These are phyloP conservation scores for Aureobasidium mangrovei DNA, from an alignment of 2,329 filamentous ascomycete genomes.

Conservation along the genomic window DNA sequence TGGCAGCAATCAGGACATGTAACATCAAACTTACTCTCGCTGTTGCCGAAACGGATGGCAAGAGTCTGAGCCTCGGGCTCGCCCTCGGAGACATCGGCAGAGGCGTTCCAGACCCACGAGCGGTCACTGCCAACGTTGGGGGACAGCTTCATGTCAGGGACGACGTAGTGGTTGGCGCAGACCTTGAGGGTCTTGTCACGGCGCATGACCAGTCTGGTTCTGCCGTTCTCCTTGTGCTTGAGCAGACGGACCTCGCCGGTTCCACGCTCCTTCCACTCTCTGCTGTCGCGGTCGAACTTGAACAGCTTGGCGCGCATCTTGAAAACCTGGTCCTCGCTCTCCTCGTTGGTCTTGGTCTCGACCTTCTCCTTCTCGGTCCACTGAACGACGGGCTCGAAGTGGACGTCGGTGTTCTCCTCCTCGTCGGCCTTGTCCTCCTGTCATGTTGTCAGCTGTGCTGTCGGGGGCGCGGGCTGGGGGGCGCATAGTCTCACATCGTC, in stretches of 20 bases:
- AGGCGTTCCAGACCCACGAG: slow-evolving; percentile 98
- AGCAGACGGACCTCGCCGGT: slow-evolving; percentile 92
- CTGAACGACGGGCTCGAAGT: slow-evolving; percentile 94
- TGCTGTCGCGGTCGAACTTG: slow-evolving; percentile 85
- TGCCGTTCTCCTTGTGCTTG: slow-evolving; percentile 98
- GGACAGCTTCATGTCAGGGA: slow-evolving; percentile 97
- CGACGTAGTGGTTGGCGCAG: slow-evolving; percentile 99
- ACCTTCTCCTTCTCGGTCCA: slow-evolving; percentile 97
- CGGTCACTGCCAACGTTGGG: slow-evolving; percentile 97
- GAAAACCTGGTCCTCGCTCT: slow-evolving; percentile 93
- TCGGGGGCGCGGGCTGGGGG: neutral
- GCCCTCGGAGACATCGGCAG: slow-evolving; percentile 95
- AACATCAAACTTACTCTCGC: slow-evolving; percentile 62
- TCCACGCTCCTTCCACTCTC: slow-evolving; percentile 98
- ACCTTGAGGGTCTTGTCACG: slow-evolving; percentile 99
- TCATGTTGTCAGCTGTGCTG: slow-evolving; percentile 13
- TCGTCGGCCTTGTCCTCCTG: slow-evolving; percentile 28
- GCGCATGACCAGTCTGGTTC: slow-evolving; percentile 96
- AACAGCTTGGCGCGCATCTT: slow-evolving; percentile 99
- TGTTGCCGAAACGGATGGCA: slow-evolving; percentile 95
- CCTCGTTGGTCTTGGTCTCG: slow-evolving; percentile 95
- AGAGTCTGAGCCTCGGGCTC: slow-evolving; percentile 93
- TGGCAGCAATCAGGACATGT: neutral
- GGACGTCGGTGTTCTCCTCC: slow-evolving; percentile 63
- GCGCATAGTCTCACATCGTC: slow-evolving; percentile 43